These are phyloP conservation scores for Pythium aristosporum DNA, from an alignment of 352 stramenopile species.

Conservation along the genomic window DNA sequence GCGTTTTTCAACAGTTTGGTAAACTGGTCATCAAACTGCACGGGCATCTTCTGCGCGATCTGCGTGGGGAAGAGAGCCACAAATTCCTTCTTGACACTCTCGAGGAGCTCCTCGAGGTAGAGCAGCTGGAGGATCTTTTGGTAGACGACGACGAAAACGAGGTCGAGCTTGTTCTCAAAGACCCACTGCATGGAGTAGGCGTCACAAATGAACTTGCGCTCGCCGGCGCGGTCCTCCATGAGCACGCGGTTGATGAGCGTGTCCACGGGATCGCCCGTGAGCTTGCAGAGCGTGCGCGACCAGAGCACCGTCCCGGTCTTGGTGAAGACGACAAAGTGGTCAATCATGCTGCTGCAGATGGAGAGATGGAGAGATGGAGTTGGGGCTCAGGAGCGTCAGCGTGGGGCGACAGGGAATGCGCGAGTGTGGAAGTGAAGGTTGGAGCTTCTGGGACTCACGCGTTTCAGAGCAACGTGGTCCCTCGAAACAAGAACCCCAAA, in stretches of 20 bases:
- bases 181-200: constrained; percentile 90
- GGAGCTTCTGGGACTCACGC: not conserved
- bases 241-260: constrained; percentile 88
- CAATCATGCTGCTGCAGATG: constrained; percentile 66
- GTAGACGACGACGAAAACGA: constrained; percentile 92
- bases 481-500: constrained; percentile 7
- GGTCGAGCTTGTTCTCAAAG: constrained; percentile 91
- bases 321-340: constrained; percentile 92
- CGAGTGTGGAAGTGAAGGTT: constrained; percentile 3
- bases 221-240: constrained; percentile 86
- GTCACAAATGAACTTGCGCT: constrained; percentile 84
- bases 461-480: not conserved
- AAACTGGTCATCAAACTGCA: constrained; percentile 82
- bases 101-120: constrained; percentile 91
- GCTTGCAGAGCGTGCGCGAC: constrained; percentile 85
- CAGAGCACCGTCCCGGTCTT: constrained; percentile 90
- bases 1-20: constrained; percentile 72
- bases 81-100: constrained; percentile 87
- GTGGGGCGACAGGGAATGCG: not conserved
- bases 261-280: constrained; percentile 85
- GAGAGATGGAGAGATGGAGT: not conserved
- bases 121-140: constrained; percentile 90
- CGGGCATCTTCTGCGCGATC: constrained; percentile 69
- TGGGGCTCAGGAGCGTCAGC: not conserved
- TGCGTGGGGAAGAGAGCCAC: constrained; percentile 68